Evolutionary conservation across 2,329 filamentous ascomycete genomes (phyloP).

Genomic region (Anisogramma anomala): DNA sequence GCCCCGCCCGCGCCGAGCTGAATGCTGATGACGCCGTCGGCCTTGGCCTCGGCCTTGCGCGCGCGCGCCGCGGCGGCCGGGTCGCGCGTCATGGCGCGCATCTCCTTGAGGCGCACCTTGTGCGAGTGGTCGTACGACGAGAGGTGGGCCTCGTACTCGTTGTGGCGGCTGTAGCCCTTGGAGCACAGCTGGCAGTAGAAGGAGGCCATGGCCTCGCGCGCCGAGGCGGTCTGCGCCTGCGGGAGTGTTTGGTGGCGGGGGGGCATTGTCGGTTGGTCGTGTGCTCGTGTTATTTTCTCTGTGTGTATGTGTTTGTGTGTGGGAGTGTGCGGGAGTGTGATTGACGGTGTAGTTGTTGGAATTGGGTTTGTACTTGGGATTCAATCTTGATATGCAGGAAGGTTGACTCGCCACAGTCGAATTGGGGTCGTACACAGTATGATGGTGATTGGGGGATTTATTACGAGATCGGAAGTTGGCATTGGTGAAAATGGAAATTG

Average conservation of each 20-base stretch:
- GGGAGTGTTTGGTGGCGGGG: constrained; percentile 48
- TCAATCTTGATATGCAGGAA: no score
- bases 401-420: no score
- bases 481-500: no score
- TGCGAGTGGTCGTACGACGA: constrained; percentile 92
- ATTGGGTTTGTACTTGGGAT: no score
- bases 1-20: constrained; percentile 38
- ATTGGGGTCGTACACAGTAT: no score
- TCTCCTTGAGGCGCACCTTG: constrained; percentile 77
- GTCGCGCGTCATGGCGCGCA: constrained; percentile 72
- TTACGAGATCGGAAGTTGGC: no score
- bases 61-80: constrained; percentile 53
- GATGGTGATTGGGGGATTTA: no score
- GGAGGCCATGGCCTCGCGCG: constrained; percentile 64
- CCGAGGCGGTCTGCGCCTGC: constrained; percentile 47
- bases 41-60: constrained; percentile 58
- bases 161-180: constrained; percentile 90
- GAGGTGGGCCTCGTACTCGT: constrained; percentile 92
- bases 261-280: background rate
- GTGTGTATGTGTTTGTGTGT: background rate
- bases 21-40: constrained; percentile 57
- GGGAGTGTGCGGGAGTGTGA: background rate
- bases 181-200: constrained; percentile 83
- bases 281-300: background rate
- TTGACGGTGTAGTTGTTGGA: no score